Evolutionary conservation across 352 stramenopile genomes (phyloP).

Genomic region (Pythium sukuiense): DNA sequence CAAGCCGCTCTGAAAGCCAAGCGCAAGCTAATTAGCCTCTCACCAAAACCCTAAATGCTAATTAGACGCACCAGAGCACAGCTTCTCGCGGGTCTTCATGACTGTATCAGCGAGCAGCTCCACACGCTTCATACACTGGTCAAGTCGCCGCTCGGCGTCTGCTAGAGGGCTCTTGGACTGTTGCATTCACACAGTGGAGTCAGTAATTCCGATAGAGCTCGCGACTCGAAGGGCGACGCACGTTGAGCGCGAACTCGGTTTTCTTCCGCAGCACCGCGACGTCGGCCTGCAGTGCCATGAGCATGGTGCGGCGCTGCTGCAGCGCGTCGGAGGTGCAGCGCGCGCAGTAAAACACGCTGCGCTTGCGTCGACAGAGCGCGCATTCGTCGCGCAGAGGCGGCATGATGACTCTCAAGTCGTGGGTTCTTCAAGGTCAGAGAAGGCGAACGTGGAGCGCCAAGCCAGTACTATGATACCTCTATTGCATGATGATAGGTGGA

Average conservation of each 20-base stretch:
- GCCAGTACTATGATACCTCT: too few relatives aligned
- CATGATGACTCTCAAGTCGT: not conserved
- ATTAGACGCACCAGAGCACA: slow-evolving; percentile 50
- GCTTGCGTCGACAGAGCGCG: slow-evolving; percentile 49
- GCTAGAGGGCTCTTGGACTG: slow-evolving; percentile 55
- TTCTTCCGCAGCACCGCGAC: slow-evolving; percentile 82
- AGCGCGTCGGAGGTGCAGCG: slow-evolving; percentile 66
- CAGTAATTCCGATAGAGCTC: not conserved
- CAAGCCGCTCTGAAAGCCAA: slow-evolving; percentile 43
- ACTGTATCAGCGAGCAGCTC: slow-evolving; percentile 55
- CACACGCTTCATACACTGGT: slow-evolving; percentile 57
- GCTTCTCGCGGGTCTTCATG: slow-evolving; percentile 66
- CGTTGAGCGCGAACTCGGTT: slow-evolving; percentile 61
- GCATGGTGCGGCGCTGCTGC: slow-evolving; percentile 77
- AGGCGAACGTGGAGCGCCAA: too few relatives aligned
- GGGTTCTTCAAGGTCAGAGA: not conserved
- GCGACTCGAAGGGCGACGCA: slow-evolving; percentile 21
- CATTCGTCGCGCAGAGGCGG: slow-evolving; percentile 43
- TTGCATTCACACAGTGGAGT: not conserved
- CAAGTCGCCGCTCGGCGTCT: slow-evolving; percentile 49
- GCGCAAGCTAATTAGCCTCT: not conserved
- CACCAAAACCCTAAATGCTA: not conserved
- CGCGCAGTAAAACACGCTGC: slow-evolving; percentile 59
- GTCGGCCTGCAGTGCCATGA: slow-evolving; percentile 70
- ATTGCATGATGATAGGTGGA: too few relatives aligned